Percentiles rank a stretch among this genome's conserved stretches.
Evolutionary conservation across 2,329 filamentous ascomycete species (phyloP).

Genomic region (Alternaria burnsii): DNA sequence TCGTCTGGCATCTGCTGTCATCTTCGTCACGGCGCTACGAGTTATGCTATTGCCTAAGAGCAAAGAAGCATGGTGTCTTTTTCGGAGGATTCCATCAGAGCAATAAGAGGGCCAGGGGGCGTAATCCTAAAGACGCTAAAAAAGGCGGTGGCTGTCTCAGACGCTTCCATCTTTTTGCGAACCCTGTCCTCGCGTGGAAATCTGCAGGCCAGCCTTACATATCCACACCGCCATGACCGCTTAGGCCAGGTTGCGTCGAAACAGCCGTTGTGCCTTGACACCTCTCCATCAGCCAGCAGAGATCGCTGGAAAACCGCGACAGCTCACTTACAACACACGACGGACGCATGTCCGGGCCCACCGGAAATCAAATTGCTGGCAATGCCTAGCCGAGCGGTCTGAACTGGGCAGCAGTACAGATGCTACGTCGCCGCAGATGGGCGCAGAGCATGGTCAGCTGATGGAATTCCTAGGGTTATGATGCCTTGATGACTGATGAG

Average conservation of each 20-base stretch:
- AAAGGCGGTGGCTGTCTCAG: slow-evolving; percentile 49
- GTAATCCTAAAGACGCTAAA: slow-evolving; percentile 42
- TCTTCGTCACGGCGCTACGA: slow-evolving; percentile 18
- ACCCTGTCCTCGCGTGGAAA: slow-evolving; percentile 51
- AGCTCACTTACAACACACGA: slow-evolving; percentile 41
- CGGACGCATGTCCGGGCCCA: slow-evolving; percentile 38
- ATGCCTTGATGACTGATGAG: slow-evolving; percentile 28
- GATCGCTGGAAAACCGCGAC: slow-evolving; percentile 24
- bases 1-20: slow-evolving; percentile 18
- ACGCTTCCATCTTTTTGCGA: slow-evolving; percentile 27
- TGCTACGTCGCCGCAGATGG: slow-evolving; percentile 28
- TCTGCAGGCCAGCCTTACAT: slow-evolving; percentile 49
- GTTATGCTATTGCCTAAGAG: slow-evolving; percentile 18
- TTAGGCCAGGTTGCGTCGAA: slow-evolving; percentile 32
- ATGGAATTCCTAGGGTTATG: slow-evolving; percentile 27
- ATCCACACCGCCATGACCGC: slow-evolving; percentile 42
- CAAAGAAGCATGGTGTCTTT: slow-evolving; percentile 24
- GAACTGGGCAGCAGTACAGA: slow-evolving; percentile 30
- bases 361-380: slow-evolving; percentile 14
- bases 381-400: slow-evolving; percentile 9
- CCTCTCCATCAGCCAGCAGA: slow-evolving; percentile 32
- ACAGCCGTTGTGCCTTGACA: slow-evolving; percentile 48
- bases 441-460: slow-evolving; percentile 40
- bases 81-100: slow-evolving; percentile 41
- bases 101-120: slow-evolving; percentile 37